phyloP scores from a whole-genome alignment of 208 protist genomes.

The Balamuthia mandrillaris region DNA sequence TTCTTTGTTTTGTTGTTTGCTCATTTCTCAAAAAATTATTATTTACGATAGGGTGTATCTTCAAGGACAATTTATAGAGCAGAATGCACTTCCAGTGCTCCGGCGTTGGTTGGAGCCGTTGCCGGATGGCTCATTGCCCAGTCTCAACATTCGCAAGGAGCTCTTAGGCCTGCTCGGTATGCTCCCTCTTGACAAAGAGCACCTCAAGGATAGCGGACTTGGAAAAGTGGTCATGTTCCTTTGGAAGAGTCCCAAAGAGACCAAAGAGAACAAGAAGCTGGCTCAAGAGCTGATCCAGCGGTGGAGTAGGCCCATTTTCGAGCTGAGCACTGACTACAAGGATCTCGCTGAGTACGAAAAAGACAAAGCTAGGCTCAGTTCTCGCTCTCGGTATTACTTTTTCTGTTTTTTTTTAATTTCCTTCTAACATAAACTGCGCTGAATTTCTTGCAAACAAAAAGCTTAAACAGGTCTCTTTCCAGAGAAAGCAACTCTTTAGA shows the following conservation, averaged over 20 bases:
- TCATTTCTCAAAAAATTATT: too few species aligned
- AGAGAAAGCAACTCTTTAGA: too few species aligned
- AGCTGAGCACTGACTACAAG: conserved; percentile 13
- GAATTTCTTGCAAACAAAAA: too few species aligned
- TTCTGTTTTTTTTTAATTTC: neutral
- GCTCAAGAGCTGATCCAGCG: conserved; percentile 25
- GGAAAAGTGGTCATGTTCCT: conserved; percentile 21
- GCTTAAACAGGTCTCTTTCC: too few species aligned
- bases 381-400: neutral
- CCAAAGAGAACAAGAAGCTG: conserved; percentile 27
- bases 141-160: neutral
- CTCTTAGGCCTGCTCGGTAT: neutral
- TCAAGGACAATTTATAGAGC: neutral
- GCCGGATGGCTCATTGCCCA: neutral
- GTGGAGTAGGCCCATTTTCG: conserved; percentile 19
- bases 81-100: neutral
- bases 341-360: neutral
- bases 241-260: conserved; percentile 19
- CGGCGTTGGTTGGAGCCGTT: conserved; percentile 3
- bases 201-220: conserved; percentile 1
- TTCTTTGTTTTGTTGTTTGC: too few species aligned
- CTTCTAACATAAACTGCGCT: neutral
- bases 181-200: neutral
- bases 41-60: conserved; percentile 30
- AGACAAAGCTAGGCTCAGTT: neutral